Evolutionary conservation across 2,329 filamentous ascomycete species (phyloP).

Genomic region (Fusarium hostae): DNA sequence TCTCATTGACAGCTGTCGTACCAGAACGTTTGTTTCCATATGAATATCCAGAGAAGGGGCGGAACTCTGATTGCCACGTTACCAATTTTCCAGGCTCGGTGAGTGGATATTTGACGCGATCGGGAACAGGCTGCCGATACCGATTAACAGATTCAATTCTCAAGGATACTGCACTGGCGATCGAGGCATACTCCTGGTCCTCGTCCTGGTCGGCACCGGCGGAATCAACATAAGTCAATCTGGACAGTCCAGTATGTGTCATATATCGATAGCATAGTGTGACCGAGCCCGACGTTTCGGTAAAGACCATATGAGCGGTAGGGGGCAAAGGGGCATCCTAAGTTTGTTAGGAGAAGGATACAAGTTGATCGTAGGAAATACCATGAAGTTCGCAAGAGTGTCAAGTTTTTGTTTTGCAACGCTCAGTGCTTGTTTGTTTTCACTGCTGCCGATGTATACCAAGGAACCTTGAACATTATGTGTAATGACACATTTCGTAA

Average conservation of each 20-base stretch:
- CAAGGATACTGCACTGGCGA: slow-evolving; percentile 34
- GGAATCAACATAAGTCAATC: slow-evolving; percentile 41
- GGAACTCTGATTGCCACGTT: slow-evolving; percentile 7
- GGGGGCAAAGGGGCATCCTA: slow-evolving; percentile 21
- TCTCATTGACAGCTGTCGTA: background rate
- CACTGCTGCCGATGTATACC: slow-evolving; percentile 45
- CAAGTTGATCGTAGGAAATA: background rate
- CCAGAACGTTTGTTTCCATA: slow-evolving; percentile 32
- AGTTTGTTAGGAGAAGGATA: slow-evolving; percentile 13
- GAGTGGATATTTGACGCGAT: slow-evolving; percentile 21
- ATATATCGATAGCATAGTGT: slow-evolving; percentile 43
- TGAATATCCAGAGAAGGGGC: slow-evolving; percentile 24
- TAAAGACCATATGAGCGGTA: slow-evolving; percentile 41
- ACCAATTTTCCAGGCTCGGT: background rate
- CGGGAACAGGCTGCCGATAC: background rate
- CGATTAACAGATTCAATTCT: slow-evolving; percentile 29
- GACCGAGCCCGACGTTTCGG: slow-evolving; percentile 9
- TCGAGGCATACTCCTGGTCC: slow-evolving; percentile 26
- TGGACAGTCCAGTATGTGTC: slow-evolving; percentile 43
- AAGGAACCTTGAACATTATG: slow-evolving; percentile 43
- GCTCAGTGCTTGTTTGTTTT: slow-evolving; percentile 10
- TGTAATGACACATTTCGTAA: slow-evolving; percentile 39
- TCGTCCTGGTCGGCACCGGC: background rate
- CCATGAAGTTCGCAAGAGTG: slow-evolving; percentile 30
- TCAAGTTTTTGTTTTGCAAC: slow-evolving; percentile 37